Percentiles rank a stretch among this genome's conserved stretches.
Evolutionary conservation across 345 rosid species (phyloP).

Genomic region (Boechera divaricarpa): DNA sequence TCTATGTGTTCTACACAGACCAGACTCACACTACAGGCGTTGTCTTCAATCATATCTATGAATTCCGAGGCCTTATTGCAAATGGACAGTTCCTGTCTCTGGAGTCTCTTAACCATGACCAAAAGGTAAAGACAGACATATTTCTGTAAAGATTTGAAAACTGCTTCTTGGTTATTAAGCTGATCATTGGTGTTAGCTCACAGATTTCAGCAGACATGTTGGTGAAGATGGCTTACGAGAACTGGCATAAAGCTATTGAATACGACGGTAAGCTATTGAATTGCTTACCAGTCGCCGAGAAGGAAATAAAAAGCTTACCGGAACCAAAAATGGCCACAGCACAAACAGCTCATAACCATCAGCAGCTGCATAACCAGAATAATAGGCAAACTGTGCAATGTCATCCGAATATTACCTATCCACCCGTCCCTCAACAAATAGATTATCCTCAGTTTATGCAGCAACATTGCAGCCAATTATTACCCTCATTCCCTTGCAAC

Average conservation of each 20-base stretch:
- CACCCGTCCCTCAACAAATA: conserved; percentile 55
- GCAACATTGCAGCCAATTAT: conserved; percentile 48
- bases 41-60: conserved; percentile 84
- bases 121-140: conserved; percentile 60
- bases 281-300: conserved; percentile 53
- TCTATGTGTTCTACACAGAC: conserved; percentile 74
- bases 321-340: conserved; percentile 26
- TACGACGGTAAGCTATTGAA: conserved; percentile 78
- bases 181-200: too few species aligned
- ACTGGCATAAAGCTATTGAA: conserved; percentile 86
- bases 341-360: conserved; percentile 37
- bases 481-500: conserved; percentile 50
- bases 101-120: conserved; percentile 74
- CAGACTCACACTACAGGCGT: conserved; percentile 61
- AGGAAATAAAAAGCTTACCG: conserved; percentile 45
- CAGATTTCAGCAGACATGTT: conserved; percentile 84
- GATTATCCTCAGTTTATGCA: conserved; percentile 61
- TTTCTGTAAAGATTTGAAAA: conserved; percentile 13
- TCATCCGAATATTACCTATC: conserved; percentile 52
- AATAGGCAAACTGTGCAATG: conserved; percentile 49
- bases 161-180: too few species aligned
- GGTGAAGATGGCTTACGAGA: conserved; percentile 86
- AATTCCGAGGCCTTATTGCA: conserved; percentile 80
- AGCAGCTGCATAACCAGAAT: conserved; percentile 33
- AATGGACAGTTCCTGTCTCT: conserved; percentile 73